Evolutionary conservation across 2,329 filamentous ascomycete genomes (phyloP).

Genomic region (Arthrobotrys iridis): DNA sequence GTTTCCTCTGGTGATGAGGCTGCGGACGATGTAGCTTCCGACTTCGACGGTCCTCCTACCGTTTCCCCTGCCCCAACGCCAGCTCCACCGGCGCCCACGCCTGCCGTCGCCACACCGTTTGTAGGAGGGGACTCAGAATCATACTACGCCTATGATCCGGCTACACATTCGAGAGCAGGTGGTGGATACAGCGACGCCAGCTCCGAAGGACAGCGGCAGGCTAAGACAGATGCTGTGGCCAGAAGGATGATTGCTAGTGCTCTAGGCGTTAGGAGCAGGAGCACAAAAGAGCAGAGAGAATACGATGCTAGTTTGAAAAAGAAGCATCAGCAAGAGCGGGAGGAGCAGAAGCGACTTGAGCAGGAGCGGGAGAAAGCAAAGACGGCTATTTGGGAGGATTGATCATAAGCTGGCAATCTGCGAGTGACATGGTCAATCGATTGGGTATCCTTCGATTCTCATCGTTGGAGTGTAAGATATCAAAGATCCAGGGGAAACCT

Average conservation of each 20-base stretch:
- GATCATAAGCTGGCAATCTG: background rate
- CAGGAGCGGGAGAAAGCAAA: constrained; percentile 78
- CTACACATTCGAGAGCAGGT: constrained; percentile 32
- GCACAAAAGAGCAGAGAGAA: constrained; percentile 86
- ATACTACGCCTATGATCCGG: constrained; percentile 46
- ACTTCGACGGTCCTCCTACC: constrained; percentile 54
- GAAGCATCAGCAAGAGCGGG: constrained; percentile 80
- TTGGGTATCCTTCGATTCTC: background rate
- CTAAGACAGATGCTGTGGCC: constrained; percentile 94
- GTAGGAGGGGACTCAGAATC: constrained; percentile 21
- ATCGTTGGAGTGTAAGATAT: background rate
- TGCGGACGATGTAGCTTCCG: constrained; percentile 54
- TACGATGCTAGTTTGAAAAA: constrained; percentile 85
- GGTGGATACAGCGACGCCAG: constrained; percentile 43
- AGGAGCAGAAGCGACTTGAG: constrained; percentile 74
- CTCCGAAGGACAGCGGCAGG: constrained; percentile 58
- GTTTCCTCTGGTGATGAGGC: constrained; percentile 63
- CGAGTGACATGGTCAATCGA: background rate
- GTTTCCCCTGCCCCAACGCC: constrained; percentile 55
- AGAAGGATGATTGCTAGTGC: constrained; percentile 88
- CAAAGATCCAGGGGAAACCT: background rate
- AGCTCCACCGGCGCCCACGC: constrained; percentile 53
- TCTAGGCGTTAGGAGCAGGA: constrained; percentile 80
- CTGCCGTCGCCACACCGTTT: constrained; percentile 41
- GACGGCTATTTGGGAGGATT: constrained; percentile 86